Conservation (phyloP, 106 monocot genomes). For the Platanthera zijinensis region DNA sequence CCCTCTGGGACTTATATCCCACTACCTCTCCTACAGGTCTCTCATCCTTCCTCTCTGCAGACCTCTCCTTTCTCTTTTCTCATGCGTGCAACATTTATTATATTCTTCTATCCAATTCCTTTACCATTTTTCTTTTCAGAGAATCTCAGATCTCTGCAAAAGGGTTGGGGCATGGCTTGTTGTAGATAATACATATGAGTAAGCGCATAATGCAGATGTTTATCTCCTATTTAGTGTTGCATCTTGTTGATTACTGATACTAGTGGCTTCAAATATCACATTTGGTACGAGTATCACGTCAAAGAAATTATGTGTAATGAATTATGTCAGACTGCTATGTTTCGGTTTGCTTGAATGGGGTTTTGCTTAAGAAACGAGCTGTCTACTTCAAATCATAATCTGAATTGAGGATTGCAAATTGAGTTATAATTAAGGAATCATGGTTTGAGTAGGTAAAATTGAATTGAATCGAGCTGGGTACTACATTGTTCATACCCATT, state of each 20-base stretch:
- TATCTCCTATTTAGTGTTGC: not conserved
- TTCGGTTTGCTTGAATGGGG: too few species aligned
- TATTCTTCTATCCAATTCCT: not conserved
- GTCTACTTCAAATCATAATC: too few species aligned
- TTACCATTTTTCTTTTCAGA: constrained; percentile 35
- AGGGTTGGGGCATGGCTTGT: constrained; percentile 85
- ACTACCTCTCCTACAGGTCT: constrained; percentile 56
- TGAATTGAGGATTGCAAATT: too few species aligned
- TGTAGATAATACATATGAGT: constrained; percentile 99
- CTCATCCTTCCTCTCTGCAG: constrained; percentile 7
- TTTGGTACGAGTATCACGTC: not conserved
- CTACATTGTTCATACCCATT: too few species aligned
- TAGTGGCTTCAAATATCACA: not conserved
- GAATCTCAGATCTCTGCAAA: constrained; percentile 92
- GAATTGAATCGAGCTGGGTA: too few species aligned
- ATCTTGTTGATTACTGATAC: not conserved
- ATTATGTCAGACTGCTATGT: too few species aligned
- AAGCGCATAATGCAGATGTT: constrained; percentile 21
- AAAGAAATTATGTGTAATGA: too few species aligned
- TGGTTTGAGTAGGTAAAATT: too few species aligned
- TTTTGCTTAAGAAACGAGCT: too few species aligned
- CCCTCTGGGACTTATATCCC: constrained; percentile 83
- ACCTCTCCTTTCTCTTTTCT: not conserved
- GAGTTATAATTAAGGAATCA: too few species aligned
- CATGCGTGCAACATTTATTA: not conserved